Evolutionary conservation across 2,329 filamentous ascomycete species (phyloP).

Genomic region (Fonsecaea multimorphosa): DNA sequence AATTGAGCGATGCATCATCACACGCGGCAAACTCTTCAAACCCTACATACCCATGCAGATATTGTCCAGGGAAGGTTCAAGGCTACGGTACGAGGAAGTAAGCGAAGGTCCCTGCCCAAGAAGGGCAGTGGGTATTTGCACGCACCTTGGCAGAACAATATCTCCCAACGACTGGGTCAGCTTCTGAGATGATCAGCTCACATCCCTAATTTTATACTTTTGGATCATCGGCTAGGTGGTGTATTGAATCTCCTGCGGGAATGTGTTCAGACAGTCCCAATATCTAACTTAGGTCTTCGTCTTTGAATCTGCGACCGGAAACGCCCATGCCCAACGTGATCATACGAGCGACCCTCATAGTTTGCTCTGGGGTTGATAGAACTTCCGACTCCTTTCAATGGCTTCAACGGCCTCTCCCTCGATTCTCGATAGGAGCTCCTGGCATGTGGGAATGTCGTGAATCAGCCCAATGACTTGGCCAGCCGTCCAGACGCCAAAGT

Average conservation of each 20-base stretch:
- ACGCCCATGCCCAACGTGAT: background rate
- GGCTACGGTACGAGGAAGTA: background rate
- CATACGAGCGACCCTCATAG: constrained; percentile 16
- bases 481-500: constrained; percentile 95
- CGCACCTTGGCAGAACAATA: background rate
- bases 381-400: constrained; percentile 60
- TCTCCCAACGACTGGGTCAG: background rate
- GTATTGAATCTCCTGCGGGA: background rate
- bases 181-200: background rate
- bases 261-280: background rate
- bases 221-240: background rate
- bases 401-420: constrained; percentile 76
- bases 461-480: constrained; percentile 93
- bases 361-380: constrained; percentile 36
- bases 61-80: background rate
- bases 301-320: constrained; percentile 1
- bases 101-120: background rate
- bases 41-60: background rate
- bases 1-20: background rate
- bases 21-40: background rate
- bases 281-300: constrained; percentile 6
- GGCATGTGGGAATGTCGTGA: constrained; percentile 67
- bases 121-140: background rate
- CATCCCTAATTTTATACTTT: background rate
- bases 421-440: constrained; percentile 71